Percentiles rank a stretch among this genome's conserved stretches.
These are phyloP conservation scores for Edaphochlamys debaryana DNA, from an alignment of 139 green algal species.

Conservation along the genomic window DNA sequence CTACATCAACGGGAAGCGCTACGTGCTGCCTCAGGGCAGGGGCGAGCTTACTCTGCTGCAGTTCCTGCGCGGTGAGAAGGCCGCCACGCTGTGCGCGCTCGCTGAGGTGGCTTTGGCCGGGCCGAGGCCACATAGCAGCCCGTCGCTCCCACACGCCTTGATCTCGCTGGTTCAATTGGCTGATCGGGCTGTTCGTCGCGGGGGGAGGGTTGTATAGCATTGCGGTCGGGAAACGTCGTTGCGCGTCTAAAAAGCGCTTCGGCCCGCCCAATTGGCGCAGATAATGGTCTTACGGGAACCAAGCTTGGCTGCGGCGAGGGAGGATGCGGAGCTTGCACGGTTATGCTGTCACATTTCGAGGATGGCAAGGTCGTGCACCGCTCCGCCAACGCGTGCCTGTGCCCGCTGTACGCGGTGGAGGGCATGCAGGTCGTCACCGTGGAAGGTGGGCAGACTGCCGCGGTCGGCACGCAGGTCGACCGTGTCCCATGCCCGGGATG, in stretches of 20 bases:
- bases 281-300: conserved; percentile 84
- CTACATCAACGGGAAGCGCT: conserved; percentile 89
- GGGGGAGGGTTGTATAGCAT: too few relatives aligned
- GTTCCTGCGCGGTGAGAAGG: conserved; percentile 81
- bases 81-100: neutral
- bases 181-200: too few relatives aligned
- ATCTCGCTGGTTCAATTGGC: too few relatives aligned
- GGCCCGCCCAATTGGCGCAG: conserved; percentile 48
- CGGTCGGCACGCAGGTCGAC: too few relatives aligned
- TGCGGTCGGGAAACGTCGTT: too few relatives aligned
- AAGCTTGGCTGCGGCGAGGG: conserved; percentile 98
- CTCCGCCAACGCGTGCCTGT: conserved; percentile 95
- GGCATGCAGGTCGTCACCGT: conserved; percentile 94
- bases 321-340: conserved; percentile 95
- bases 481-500: too few relatives aligned
- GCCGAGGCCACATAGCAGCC: too few relatives aligned
- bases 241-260: too few relatives aligned
- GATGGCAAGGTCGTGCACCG: conserved; percentile 71
- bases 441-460: conserved; percentile 74
- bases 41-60: conserved; percentile 87
- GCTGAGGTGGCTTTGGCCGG: neutral
- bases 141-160: neutral
- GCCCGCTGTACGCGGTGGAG: conserved; percentile 92
- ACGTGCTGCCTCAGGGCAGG: conserved; percentile 71
- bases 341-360: conserved; percentile 89